Evolutionary conservation across 495 filamentous ascomycete genomes (phyloP).

Genomic region (Aspergillus bertholletiae): DNA sequence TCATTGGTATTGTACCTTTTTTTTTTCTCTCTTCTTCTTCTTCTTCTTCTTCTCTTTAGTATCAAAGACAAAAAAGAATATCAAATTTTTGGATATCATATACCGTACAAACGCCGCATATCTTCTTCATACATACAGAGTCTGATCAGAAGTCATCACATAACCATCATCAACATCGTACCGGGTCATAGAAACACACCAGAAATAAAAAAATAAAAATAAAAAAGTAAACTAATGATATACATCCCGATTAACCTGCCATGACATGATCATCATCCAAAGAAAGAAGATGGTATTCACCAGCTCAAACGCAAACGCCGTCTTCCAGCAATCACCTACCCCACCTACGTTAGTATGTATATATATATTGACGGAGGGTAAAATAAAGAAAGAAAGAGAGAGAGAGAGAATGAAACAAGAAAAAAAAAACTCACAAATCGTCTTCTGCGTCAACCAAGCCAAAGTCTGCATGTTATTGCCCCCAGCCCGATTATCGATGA

Average conservation of each 20-base stretch:
- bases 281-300: slow-evolving; percentile 81
- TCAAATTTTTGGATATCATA: not conserved
- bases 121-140: not conserved
- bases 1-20: not conserved
- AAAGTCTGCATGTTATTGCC: slow-evolving; percentile 70
- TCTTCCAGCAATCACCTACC: slow-evolving; percentile 54
- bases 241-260: slow-evolving; percentile 74
- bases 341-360: not conserved
- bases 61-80: not conserved
- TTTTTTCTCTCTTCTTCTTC: no score
- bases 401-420: not conserved
- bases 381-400: not conserved
- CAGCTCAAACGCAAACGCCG: slow-evolving; percentile 61
- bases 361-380: not conserved
- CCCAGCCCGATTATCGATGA: slow-evolving; percentile 49
- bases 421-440: slow-evolving; percentile 65
- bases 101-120: not conserved
- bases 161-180: not conserved
- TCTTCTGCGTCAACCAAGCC: slow-evolving; percentile 83
- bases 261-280: slow-evolving; percentile 93
- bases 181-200: slow-evolving; percentile 2
- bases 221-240: slow-evolving; percentile 34
- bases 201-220: slow-evolving; percentile 2
- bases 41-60: not conserved
- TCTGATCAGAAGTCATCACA: not conserved